phyloP scores from a whole-genome alignment of 805 yeast genomes.

The Starmera amethionina region DNA sequence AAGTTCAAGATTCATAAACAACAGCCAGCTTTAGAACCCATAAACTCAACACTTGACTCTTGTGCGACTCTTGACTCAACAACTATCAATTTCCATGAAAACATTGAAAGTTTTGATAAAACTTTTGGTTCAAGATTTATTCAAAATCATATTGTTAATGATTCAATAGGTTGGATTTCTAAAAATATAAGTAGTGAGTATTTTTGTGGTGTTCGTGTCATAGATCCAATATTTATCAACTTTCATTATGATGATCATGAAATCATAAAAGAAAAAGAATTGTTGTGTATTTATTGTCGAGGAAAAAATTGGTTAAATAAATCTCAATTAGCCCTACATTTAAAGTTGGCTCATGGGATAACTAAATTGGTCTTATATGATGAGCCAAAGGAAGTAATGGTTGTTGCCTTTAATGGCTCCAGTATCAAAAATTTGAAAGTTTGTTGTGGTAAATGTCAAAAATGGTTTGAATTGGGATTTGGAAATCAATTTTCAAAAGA shows the following conservation, averaged over 20 bases:
- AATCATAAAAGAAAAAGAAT: slow-evolving; percentile 2
- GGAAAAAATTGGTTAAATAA: slow-evolving; percentile 17
- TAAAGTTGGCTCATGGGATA: slow-evolving; percentile 17
- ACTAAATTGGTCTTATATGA: no score
- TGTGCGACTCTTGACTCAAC: no score
- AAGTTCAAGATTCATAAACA: no score
- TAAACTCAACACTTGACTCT: no score
- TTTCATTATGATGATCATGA: no score
- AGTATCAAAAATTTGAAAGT: no score
- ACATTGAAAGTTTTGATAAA: slow-evolving; percentile 4
- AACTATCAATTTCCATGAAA: slow-evolving; percentile 6
- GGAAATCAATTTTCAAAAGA: neutral
- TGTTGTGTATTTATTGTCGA: slow-evolving; percentile 18
- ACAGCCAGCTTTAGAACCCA: no score
- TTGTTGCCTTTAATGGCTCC: no score
- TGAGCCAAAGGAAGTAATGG: no score
- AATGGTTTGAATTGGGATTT: slow-evolving; percentile 15
- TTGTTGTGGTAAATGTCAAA: slow-evolving; percentile 9
- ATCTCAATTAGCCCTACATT: slow-evolving; percentile 7
- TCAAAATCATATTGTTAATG: slow-evolving; percentile 9
- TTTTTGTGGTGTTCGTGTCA: no score
- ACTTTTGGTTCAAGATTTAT: slow-evolving; percentile 14
- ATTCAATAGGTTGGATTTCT: neutral
- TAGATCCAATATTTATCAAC: no score
- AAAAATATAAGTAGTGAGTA: no score